Evolutionary conservation across 2,329 filamentous ascomycete species (phyloP).

Genomic region (Leptographium galeiforme): DNA sequence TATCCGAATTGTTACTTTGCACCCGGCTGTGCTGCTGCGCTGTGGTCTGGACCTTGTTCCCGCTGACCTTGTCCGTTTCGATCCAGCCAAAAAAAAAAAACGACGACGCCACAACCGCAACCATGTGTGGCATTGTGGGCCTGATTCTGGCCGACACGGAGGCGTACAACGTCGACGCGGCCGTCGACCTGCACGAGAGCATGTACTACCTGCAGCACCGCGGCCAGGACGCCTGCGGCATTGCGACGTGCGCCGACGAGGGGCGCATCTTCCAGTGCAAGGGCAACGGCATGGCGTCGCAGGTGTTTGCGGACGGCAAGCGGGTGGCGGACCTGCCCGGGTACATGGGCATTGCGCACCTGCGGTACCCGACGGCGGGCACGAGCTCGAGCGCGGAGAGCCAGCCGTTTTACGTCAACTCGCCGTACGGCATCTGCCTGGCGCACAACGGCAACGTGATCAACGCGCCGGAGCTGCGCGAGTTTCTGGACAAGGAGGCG

Average conservation of each 20-base stretch:
- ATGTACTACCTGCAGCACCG: slow-evolving; percentile 47
- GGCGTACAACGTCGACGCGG: slow-evolving; percentile 26
- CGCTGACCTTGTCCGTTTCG: background rate
- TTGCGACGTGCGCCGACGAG: slow-evolving; percentile 55
- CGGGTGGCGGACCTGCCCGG: slow-evolving; percentile 63
- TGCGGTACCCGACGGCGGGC: slow-evolving; percentile 81
- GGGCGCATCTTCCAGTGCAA: slow-evolving; percentile 82
- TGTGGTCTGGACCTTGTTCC: too few relatives aligned
- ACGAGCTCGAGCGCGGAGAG: slow-evolving; percentile 70
- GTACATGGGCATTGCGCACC: slow-evolving; percentile 73
- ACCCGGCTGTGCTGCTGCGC: background rate
- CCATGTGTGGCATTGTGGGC: slow-evolving; percentile 50
- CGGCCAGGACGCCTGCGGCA: slow-evolving; percentile 70
- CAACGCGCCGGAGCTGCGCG: slow-evolving; percentile 55
- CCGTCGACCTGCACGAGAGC: slow-evolving; percentile 54
- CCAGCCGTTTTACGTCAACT: slow-evolving; percentile 86
- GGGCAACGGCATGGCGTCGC: slow-evolving; percentile 67
- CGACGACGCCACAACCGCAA: slow-evolving; percentile 10
- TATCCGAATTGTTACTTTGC: too few relatives aligned
- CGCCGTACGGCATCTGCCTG: slow-evolving; percentile 68
- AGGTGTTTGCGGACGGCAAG: slow-evolving; percentile 66
- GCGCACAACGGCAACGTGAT: slow-evolving; percentile 85
- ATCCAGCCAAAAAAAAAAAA: background rate
- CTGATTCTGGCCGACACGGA: slow-evolving; percentile 44
- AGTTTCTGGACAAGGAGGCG: slow-evolving; percentile 61